Base-by-base conservation (phyloP, 2,329 filamentous ascomycete species). In the Fusarium cicatricum region DNA sequence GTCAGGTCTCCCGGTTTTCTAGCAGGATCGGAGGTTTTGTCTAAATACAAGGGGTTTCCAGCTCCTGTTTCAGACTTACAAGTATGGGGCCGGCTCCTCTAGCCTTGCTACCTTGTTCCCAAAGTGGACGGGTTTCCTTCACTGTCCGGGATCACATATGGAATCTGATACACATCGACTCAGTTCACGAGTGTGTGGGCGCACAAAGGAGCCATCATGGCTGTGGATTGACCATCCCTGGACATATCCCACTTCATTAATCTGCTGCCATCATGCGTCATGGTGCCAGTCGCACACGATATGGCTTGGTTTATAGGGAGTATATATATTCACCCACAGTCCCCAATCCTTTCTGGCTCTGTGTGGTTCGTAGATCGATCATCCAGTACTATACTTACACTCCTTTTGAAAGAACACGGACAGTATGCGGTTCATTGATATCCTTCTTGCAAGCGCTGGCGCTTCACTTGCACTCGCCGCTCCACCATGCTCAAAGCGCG, bases 341-440 rank as follows among this genome's bases (percentile, higher is more conserved):
- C 60, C 42, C 41, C 16, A 33, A 10, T 37, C 43, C 34, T 44
- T 34, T 36, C 33, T 23, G 21, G 41, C 16, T 64, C 51, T 44
- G 3, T 21, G 38, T 63, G 60, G 47, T 56, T 63, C 60, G 60
- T 63, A 64, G 60, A 61, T 38, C 60, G 60, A 49, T 55, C 53
- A 42, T 51, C 34, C 43, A 15, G 11, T 11, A 21, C 41, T 21
- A 46, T 48, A 52, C 36, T 58, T 26, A 26, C 23, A 26, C 23
- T 10, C 23, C 42, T 4, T 51, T 62, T 59, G 33, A 56, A 60
- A 56, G 36, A 56, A 60, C 15, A 41, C 19, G 11, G 59, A 42
- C 33, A 55, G 54, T 39, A 64, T 64, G 61, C 60, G 60, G 15
- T 62, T 64, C 53, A 58, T 52, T 4, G 48, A 63, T 50, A 37